Base-by-base conservation (phyloP, 75 land plant species). In the Cunninghamia lanceolata region DNA sequence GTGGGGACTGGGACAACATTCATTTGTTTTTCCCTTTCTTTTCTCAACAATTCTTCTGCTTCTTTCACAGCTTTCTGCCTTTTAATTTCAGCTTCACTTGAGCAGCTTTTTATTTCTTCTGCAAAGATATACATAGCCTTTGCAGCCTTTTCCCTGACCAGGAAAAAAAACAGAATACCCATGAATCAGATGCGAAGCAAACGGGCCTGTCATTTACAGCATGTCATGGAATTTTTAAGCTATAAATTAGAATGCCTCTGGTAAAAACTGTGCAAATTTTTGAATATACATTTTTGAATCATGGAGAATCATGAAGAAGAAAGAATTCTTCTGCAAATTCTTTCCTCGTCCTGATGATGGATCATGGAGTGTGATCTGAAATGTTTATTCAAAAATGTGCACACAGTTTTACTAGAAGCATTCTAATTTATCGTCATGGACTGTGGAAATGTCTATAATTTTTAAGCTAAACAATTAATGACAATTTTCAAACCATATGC, bases 101-200 rank as follows among this genome's bases (percentile, higher is more conserved):
- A 73, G 71, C 50, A 46, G 43, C 50, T 6, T 79, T 84, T 85
- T 17, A 87, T 85, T 42, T 87, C 86, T 42, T 59, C 9, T 36
- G 77, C 78, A 68, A 87, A 87, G 30, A 87, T 16, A 45, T 40
- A 87, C 77, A 87, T 56, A 74, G 88, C 87, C 74, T 87, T 87
- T 70, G 88, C 88, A 66, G 88, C 88, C 77, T 84, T 87, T 82
- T 83, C 85, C 85, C 87, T 86, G 43, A 71, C 40, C 85, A 85
- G 30, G 13, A 63, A 85, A 10, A 70, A 10, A 70, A 38, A 70
- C 39, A 71, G 9, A 50, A 15, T 50, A 50, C 52, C n/a, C 13
- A 28, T 70, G 3, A 19, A 38, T 52, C 19, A 59, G 73, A 40
- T 15, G 30, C 28, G 28, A 79, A 43, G 13, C 10, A 42, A 77